Evolutionary conservation across 768 basidiomycete genomes (phyloP), one percentile per base, ranked within the genome.

Genomic region (Leccinum obscurum): DNA sequence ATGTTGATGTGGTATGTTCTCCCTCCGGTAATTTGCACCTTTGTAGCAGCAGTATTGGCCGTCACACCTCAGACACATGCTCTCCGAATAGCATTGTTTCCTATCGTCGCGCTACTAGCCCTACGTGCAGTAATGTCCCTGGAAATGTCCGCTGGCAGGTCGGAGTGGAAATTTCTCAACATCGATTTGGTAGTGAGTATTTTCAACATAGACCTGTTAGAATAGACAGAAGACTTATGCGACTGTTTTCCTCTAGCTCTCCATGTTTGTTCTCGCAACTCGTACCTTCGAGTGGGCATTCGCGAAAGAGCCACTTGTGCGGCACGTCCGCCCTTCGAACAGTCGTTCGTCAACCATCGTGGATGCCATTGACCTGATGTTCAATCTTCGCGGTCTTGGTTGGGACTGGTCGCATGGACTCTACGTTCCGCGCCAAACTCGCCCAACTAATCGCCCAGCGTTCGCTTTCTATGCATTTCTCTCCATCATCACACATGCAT

Each of bases 381-480:
- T 72, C 64, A 85, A 80, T 60, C 64, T 83, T 14, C 84, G 88
- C 17, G 88, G 87, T 7, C 66, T 76, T 51, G 85, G 84, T 14
- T 89, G 87, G 87, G 73, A 81, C 48, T 87, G 85, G 81, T 83
- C 85, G 2, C 63, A 70, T 30, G 61, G 65, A 26, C 14, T 68
- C 10, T 55, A 67, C 52, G 37, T 73, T 26, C 70, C 75, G 6
- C 69, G 58, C 6, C 80, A 82, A 62, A 78, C 74, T 10, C 80
- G 81, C 20, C 75, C 78, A 2, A 60, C 67, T 1, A 77, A 80
- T 22, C 76, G 68, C 9, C 17, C 59, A 1, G 62, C 69, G 14
- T 87, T 85, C 66, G 48, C 76, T 3, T 54, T 70, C 17, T 61
- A 71, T 7, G 78, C 81, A 0, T 52, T 77, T 7, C 10, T 62